These are phyloP conservation scores for Microcyclospora pomicola DNA, from an alignment of 2,329 filamentous ascomycete genomes.

Conservation along the genomic window DNA sequence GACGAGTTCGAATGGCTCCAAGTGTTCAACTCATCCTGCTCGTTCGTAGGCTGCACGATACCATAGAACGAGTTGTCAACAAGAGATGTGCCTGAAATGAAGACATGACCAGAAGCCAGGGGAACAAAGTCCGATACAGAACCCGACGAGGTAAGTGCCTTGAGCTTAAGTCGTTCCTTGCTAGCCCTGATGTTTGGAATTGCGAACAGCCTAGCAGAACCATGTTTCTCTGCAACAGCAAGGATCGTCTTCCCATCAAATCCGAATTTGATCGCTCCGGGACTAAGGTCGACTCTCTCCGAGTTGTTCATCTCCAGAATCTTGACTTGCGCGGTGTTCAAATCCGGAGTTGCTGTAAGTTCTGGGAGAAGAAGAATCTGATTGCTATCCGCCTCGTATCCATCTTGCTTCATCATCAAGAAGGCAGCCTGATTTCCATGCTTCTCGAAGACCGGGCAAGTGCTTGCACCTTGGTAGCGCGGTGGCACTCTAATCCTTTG, in stretches of 20 bases:
- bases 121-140: constrained; percentile 32
- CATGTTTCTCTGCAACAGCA: constrained; percentile 59
- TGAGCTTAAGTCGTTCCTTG: neutral
- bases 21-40: constrained; percentile 13
- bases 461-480: constrained; percentile 50
- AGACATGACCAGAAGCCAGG: constrained; percentile 39
- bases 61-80: constrained; percentile 60
- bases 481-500: constrained; percentile 39
- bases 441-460: constrained; percentile 57
- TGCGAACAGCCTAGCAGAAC: constrained; percentile 45
- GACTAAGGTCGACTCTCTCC: constrained; percentile 39
- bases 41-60: constrained; percentile 42
- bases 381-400: constrained; percentile 72
- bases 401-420: constrained; percentile 58
- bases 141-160: neutral
- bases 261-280: constrained; percentile 37
- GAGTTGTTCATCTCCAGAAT: neutral
- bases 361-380: constrained; percentile 52
- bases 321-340: neutral
- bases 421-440: constrained; percentile 61
- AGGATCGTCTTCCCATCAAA: constrained; percentile 48
- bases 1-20: constrained; percentile 43
- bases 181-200: neutral
- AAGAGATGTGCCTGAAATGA: constrained; percentile 54
- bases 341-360: constrained; percentile 21